Percentiles rank a stretch among this genome's conserved stretches.
phyloP scores from a whole-genome alignment of 139 green algal species.

The Diplosphaera chodatii region DNA sequence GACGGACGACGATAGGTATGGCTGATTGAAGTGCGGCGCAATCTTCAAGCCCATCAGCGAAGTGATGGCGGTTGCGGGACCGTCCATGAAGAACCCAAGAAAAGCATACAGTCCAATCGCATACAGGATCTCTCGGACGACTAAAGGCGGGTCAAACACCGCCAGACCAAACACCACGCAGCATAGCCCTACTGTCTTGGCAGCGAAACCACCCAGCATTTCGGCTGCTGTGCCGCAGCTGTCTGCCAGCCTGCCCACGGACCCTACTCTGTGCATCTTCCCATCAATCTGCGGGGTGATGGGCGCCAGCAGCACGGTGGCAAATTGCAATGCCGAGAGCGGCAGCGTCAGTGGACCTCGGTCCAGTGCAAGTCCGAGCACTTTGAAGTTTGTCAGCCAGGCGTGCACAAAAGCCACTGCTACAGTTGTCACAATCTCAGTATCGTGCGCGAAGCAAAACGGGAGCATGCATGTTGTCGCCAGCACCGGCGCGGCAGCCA shows the following conservation, averaged over 20 bases:
- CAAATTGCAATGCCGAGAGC: conserved; percentile 13
- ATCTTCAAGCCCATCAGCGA: conserved; percentile 20
- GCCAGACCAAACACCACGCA: conserved; percentile 1
- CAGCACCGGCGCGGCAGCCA: not conserved
- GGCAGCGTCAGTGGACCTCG: conserved; percentile 7
- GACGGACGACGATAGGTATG: conserved; percentile 23
- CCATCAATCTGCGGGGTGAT: conserved; percentile 13
- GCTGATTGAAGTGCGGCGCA: conserved; percentile 40
- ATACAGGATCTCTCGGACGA: not conserved
- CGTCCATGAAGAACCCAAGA: conserved; percentile 28
- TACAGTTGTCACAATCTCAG: conserved; percentile 13
- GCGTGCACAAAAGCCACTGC: conserved; percentile 12
- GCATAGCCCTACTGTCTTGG: conserved; percentile 2
- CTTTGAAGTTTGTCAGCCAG: conserved; percentile 30
- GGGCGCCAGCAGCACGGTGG: conserved; percentile 10
- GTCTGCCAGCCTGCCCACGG: conserved; percentile 4
- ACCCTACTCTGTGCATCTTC: conserved; percentile 5
- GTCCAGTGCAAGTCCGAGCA: conserved; percentile 16
- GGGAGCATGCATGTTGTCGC: not conserved
- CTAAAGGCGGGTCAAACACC: not conserved
- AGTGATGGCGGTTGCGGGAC: not conserved
- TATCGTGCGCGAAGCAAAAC: conserved; percentile 6
- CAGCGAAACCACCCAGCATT: not conserved
- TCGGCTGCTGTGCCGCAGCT: conserved; percentile 1
- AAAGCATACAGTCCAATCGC: conserved; percentile 27